Percentiles rank a stretch among this genome's conserved stretches.
phyloP scores from a whole-genome alignment of 1,284 basidiomycete species.

The Sanghuangporus weigelae region DNA sequence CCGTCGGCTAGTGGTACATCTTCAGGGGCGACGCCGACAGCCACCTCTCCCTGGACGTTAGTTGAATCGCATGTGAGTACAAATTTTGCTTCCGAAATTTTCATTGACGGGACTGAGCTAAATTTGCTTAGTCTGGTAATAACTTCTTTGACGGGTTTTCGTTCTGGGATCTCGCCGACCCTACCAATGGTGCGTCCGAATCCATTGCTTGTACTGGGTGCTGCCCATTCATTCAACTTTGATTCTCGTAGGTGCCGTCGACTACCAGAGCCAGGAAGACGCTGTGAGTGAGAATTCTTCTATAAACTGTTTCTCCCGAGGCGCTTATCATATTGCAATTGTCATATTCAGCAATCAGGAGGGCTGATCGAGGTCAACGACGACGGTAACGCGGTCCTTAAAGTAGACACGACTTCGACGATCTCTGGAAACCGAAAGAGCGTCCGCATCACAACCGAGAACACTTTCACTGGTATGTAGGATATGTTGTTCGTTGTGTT shows the following conservation, averaged over 20 bases:
- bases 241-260: slow-evolving; percentile 15
- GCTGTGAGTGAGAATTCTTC: slow-evolving; percentile 39
- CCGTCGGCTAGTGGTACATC: slow-evolving; percentile 7
- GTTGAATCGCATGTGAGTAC: slow-evolving; percentile 15
- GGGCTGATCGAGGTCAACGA: slow-evolving; percentile 56
- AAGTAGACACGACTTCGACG: slow-evolving; percentile 72
- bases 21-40: slow-evolving; percentile 6
- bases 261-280: slow-evolving; percentile 51
- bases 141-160: slow-evolving; percentile 79
- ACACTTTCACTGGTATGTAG: slow-evolving; percentile 40
- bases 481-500: not conserved
- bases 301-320: slow-evolving; percentile 15
- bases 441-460: slow-evolving; percentile 69
- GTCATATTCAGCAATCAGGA: slow-evolving; percentile 36
- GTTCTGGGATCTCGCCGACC: slow-evolving; percentile 70
- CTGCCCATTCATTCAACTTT: not conserved
- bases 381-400: slow-evolving; percentile 74
- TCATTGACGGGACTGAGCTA: not conserved
- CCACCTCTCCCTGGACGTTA: slow-evolving; percentile 16
- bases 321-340: slow-evolving; percentile 7
- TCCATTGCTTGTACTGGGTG: not conserved
- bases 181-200: slow-evolving; percentile 61
- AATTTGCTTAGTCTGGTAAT: slow-evolving; percentile 44
- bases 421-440: slow-evolving; percentile 65
- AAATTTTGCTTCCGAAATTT: not conserved